Conservation (phyloP, 2,329 filamentous ascomycete species). For the Aspergillus niger region DNA sequence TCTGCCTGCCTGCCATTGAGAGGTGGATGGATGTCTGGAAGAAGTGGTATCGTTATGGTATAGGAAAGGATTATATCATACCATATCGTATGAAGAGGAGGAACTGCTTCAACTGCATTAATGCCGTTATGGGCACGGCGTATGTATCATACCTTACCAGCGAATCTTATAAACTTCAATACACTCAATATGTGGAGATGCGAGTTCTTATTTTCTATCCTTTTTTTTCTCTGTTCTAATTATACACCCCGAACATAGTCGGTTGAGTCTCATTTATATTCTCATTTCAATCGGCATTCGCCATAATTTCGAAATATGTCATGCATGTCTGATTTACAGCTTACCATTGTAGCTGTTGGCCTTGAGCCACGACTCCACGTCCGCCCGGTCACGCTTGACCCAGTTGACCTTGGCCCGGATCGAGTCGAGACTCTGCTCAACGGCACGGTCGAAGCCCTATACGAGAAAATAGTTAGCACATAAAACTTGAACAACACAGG, state of each 20-base stretch:
- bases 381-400: constrained; percentile 72
- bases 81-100: background rate
- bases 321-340: constrained; percentile 25
- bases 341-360: constrained; percentile 60
- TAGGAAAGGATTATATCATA: too few species aligned
- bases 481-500: background rate
- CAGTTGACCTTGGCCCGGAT: constrained; percentile 83
- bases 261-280: background rate
- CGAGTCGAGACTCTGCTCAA: constrained; percentile 86
- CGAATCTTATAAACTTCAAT: background rate
- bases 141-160: background rate
- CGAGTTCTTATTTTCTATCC: too few species aligned
- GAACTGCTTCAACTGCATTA: background rate
- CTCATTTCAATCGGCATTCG: background rate
- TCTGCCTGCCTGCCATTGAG: background rate
- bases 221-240: background rate
- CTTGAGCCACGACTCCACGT: constrained; percentile 74
- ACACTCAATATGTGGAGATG: too few species aligned
- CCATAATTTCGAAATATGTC: background rate
- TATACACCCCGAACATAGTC: background rate
- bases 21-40: background rate
- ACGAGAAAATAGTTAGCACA: constrained; percentile 16
- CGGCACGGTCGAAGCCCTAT: constrained; percentile 75
- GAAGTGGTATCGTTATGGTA: background rate
- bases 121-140: background rate